phyloP scores from a whole-genome alignment of 176 grass and related monocot species.

The Aechmea fasciata region DNA sequence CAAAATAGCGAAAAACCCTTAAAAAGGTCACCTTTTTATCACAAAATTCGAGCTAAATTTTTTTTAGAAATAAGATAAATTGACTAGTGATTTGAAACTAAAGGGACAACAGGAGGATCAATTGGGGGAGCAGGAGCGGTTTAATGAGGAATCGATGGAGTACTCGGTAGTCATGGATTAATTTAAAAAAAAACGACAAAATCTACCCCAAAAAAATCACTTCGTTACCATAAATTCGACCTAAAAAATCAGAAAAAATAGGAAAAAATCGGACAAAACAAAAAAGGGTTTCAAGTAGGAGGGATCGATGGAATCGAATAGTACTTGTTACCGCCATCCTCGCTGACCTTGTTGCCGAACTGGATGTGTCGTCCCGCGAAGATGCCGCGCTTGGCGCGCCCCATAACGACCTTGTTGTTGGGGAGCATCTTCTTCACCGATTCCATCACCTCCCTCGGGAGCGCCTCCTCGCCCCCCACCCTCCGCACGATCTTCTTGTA shows the following conservation, averaged over 20 bases:
- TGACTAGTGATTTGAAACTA: too few relatives aligned
- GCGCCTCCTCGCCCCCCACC: conserved; percentile 40
- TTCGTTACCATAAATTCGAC: too few relatives aligned
- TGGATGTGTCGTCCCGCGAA: conserved; percentile 82
- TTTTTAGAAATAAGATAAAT: too few relatives aligned
- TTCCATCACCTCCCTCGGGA: conserved; percentile 54
- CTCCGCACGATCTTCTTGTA: conserved; percentile 75
- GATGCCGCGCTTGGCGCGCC: conserved; percentile 82
- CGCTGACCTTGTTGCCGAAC: conserved; percentile 92
- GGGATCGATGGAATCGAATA: neutral
- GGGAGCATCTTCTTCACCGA: conserved; percentile 65
- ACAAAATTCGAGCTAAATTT: too few relatives aligned
- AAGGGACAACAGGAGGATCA: too few relatives aligned
- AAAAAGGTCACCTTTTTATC: too few relatives aligned
- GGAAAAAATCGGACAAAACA: neutral
- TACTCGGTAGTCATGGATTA: too few relatives aligned
- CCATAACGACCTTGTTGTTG: conserved; percentile 72
- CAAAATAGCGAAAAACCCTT: too few relatives aligned
- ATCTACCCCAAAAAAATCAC: too few relatives aligned
- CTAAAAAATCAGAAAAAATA: neutral
- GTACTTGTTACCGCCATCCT: conserved; percentile 97
- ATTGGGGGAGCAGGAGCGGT: too few relatives aligned
- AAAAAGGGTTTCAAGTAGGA: neutral
- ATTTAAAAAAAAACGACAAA: too few relatives aligned
- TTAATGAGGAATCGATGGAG: too few relatives aligned